phyloP scores from a whole-genome alignment of 1,284 basidiomycete genomes.

The Erythrobasidium hasegawianum region DNA sequence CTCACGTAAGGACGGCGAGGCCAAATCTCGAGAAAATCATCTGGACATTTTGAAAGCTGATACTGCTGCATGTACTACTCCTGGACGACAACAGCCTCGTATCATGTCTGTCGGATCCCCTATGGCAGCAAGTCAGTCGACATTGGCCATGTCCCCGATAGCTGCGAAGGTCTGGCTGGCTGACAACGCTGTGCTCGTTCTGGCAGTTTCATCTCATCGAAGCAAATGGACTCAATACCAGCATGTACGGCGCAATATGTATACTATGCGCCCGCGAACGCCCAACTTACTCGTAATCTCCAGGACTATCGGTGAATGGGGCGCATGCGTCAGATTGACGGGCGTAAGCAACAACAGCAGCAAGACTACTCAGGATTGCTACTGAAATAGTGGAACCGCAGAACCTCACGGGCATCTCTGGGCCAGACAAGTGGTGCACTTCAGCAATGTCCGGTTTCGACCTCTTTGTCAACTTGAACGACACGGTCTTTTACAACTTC shows the following conservation, averaged over 20 bases:
- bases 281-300: not conserved
- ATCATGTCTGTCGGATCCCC: not conserved
- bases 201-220: conserved; percentile 18
- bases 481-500: conserved; percentile 25
- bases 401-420: conserved; percentile 24
- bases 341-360: not conserved
- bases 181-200: conserved; percentile 26
- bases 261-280: not conserved
- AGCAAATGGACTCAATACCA: conserved; percentile 21
- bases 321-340: conserved; percentile 24
- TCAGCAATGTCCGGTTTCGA: conserved; percentile 5
- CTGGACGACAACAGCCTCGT: not conserved
- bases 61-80: not conserved
- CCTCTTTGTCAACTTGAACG: conserved; percentile 30
- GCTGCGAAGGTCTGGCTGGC: not conserved
- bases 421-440: conserved; percentile 17
- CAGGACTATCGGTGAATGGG: conserved; percentile 18
- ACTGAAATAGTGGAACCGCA: not conserved
- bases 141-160: no score
- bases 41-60: not conserved
- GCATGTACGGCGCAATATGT: not conserved
- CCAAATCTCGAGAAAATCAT: not conserved
- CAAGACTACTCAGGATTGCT: not conserved
- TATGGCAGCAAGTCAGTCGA: not conserved
- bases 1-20: conserved; percentile 3